Conservation (phyloP, 2,329 filamentous ascomycete genomes). For the Aulographum hederae region DNA sequence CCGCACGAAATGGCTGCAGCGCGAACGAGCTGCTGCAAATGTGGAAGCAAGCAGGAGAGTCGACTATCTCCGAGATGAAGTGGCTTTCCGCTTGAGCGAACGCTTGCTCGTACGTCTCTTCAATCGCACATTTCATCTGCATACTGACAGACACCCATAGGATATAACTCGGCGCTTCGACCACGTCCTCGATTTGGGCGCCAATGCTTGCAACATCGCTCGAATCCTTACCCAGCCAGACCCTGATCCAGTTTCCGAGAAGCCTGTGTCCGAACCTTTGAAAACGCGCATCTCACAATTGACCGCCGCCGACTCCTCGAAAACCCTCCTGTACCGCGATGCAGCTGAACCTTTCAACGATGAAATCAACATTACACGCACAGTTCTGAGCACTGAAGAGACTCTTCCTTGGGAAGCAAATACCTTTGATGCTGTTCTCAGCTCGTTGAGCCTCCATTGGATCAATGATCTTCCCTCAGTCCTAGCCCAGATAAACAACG, state of each 20-base stretch:
- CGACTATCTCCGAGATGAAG: conserved; percentile 88
- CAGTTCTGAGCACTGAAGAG: conserved; percentile 59
- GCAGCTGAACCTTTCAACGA: conserved; percentile 55
- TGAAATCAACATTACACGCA: conserved; percentile 50
- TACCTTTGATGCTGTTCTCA: conserved; percentile 78
- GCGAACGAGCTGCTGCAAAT: conserved; percentile 63
- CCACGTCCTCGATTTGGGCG: conserved; percentile 75
- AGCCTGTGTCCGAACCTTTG: conserved; percentile 45
- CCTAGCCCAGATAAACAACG: conserved; percentile 64
- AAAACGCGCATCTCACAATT: conserved; percentile 54
- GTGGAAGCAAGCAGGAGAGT: conserved; percentile 56
- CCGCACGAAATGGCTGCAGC: conserved; percentile 74
- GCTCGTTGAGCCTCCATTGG: conserved; percentile 85
- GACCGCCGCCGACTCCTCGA: conserved; percentile 67
- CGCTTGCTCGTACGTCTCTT: conserved; percentile 47
- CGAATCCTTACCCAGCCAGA: conserved; percentile 48
- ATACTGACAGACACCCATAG: conserved; percentile 22
- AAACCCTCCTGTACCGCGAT: conserved; percentile 64
- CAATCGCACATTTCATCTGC: not conserved
- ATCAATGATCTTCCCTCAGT: conserved; percentile 87
- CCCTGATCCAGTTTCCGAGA: conserved; percentile 45
- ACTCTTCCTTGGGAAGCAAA: conserved; percentile 56
- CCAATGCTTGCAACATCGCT: conserved; percentile 89
- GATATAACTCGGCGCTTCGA: conserved; percentile 85
- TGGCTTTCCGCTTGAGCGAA: conserved; percentile 69